These are phyloP conservation scores for Stentor coeruleus DNA, from an alignment of 73 alveolate species.

Conservation along the genomic window DNA sequence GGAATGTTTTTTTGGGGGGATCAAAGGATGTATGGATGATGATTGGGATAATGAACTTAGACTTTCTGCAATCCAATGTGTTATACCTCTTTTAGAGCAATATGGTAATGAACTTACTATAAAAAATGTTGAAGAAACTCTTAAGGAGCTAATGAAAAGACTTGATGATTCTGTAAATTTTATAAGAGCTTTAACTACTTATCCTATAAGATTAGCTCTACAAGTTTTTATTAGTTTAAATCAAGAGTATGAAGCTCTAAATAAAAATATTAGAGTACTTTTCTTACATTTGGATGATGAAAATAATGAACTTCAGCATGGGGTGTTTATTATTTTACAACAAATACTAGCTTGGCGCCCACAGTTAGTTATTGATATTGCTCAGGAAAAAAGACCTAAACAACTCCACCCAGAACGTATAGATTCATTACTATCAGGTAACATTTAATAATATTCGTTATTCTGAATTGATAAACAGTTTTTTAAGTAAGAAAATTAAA, in stretches of 20 bases:
- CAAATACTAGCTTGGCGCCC: not conserved
- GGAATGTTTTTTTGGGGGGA: not conserved
- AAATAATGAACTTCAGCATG: not conserved
- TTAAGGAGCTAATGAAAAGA: not conserved
- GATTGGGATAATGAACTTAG: slow-evolving; percentile 17
- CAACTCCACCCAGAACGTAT: too few species aligned
- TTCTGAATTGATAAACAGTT: too few species aligned
- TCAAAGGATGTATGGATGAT: slow-evolving; percentile 1
- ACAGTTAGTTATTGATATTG: not conserved
- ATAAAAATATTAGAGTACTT: not conserved
- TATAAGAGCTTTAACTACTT: not conserved
- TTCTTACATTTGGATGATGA: slow-evolving; percentile 10
- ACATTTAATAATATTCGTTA: too few species aligned
- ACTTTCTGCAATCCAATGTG: not conserved
- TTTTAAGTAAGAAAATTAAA: too few species aligned
- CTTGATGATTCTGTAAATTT: slow-evolving; percentile 10
- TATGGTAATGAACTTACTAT: not conserved
- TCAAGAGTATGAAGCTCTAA: not conserved
- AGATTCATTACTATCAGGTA: too few species aligned
- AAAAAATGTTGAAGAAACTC: not conserved
- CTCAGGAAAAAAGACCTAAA: not conserved
- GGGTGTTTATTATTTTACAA: not conserved
- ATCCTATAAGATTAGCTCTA: not conserved
- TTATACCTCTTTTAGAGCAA: not conserved
- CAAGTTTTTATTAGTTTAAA: not conserved